Conservation (phyloP, 495 filamentous ascomycete genomes). For the Penicillium chermesinum region DNA sequence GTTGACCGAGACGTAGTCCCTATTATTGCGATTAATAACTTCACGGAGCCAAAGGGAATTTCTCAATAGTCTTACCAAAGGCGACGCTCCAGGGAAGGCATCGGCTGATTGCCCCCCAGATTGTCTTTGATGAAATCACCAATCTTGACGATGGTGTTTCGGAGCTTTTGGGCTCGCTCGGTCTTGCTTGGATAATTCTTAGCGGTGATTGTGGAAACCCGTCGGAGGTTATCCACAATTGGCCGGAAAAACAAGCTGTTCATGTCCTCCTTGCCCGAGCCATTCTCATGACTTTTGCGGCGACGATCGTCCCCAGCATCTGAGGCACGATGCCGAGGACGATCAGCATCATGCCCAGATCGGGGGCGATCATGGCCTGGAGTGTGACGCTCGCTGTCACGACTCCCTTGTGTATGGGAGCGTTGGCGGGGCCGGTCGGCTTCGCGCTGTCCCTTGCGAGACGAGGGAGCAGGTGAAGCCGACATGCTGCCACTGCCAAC, state of each 20-base stretch:
- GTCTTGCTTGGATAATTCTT: slow-evolving; percentile 56
- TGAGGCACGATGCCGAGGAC: slow-evolving; percentile 33
- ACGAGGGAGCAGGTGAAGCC: slow-evolving; percentile 49
- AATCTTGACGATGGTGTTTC: slow-evolving; percentile 44
- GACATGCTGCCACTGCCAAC: slow-evolving; percentile 43
- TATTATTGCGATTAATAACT: slow-evolving; percentile 14
- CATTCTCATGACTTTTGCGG: slow-evolving; percentile 40
- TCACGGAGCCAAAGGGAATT: neutral
- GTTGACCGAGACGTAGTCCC: slow-evolving; percentile 44
- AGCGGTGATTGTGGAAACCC: slow-evolving; percentile 56
- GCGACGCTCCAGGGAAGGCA: slow-evolving; percentile 38
- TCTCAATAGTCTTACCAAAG: slow-evolving; percentile 40
- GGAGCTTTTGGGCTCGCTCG: slow-evolving; percentile 46
- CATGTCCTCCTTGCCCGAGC: slow-evolving; percentile 46
- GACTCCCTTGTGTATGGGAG: slow-evolving; percentile 41
- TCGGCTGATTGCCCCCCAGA: slow-evolving; percentile 28
- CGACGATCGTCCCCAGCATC: slow-evolving; percentile 40
- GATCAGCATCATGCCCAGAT: slow-evolving; percentile 31
- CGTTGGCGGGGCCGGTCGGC: slow-evolving; percentile 48
- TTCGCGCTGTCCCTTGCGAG: slow-evolving; percentile 46
- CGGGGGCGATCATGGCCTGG: slow-evolving; percentile 37
- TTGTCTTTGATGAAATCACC: slow-evolving; percentile 43
- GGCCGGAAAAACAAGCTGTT: slow-evolving; percentile 56
- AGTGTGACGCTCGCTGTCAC: slow-evolving; percentile 47
- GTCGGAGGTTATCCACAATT: slow-evolving; percentile 53